Evolutionary conservation across 139 green algal species (phyloP).

Genomic region (Diplosphaera chodatii): DNA sequence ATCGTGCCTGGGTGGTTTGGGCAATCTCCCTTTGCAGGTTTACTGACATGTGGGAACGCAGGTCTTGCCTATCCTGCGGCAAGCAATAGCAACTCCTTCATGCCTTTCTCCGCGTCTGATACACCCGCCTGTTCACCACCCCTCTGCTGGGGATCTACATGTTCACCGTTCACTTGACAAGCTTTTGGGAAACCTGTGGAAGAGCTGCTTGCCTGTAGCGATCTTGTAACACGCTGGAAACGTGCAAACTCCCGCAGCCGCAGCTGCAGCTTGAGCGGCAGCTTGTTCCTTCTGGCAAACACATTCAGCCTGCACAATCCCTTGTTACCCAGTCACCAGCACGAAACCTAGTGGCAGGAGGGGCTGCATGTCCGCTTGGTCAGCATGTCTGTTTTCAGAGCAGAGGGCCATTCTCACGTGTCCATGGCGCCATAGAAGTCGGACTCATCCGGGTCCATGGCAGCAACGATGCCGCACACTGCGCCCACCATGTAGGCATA

Average conservation of each 20-base stretch:
- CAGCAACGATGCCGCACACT: slow-evolving; percentile 16
- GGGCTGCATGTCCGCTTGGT: too few relatives aligned
- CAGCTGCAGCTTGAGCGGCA: slow-evolving; percentile 1
- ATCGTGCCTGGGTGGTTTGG: slow-evolving; percentile 8
- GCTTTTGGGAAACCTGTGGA: too few relatives aligned
- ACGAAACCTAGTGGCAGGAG: too few relatives aligned
- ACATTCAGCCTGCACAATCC: slow-evolving; percentile 10
- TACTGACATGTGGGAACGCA: slow-evolving; percentile 1
- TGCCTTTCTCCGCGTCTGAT: too few relatives aligned
- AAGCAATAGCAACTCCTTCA: neutral
- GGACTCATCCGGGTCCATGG: slow-evolving; percentile 6
- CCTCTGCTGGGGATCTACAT: too few relatives aligned
- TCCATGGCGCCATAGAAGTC: slow-evolving; percentile 17
- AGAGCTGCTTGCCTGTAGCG: neutral
- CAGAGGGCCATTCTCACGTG: too few relatives aligned
- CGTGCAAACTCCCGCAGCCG: slow-evolving; percentile 14
- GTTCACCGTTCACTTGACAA: too few relatives aligned
- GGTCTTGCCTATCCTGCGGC: slow-evolving; percentile 4
- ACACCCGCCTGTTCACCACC: neutral
- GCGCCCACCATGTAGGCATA: slow-evolving; percentile 18
- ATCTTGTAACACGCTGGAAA: slow-evolving; percentile 1
- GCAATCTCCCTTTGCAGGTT: slow-evolving; percentile 8
- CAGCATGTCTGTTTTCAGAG: too few relatives aligned
- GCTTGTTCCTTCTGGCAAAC: neutral
- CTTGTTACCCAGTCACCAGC: too few relatives aligned